Conservation (phyloP, 495 filamentous ascomycete genomes). For the Pyrenula aspistea region DNA sequence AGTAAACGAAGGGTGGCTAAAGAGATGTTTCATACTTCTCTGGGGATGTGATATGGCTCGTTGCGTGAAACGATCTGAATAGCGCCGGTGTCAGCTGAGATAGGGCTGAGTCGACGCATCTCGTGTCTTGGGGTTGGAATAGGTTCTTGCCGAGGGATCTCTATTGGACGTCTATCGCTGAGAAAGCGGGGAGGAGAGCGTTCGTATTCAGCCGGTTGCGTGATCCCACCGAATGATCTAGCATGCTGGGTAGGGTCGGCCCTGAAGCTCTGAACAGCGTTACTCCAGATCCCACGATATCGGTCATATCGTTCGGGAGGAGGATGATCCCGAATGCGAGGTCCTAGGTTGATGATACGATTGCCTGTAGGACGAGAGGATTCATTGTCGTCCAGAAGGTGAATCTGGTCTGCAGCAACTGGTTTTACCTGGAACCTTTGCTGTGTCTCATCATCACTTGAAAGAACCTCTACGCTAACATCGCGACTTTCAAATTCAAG, state of each 20-base stretch:
- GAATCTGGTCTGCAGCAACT: neutral
- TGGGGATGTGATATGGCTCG: neutral
- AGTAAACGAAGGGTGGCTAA: too few relatives aligned
- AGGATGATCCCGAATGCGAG: neutral
- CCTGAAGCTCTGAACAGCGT: neutral
- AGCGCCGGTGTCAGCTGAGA: neutral
- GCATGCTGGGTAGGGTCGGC: neutral
- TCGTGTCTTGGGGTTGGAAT: neutral
- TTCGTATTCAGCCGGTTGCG: neutral
- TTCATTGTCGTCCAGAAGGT: neutral
- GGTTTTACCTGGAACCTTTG: neutral
- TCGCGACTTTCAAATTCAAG: constrained; percentile 16
- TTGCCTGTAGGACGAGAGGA: neutral
- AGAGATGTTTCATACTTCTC: neutral
- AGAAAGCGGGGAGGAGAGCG: neutral
- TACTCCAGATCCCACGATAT: neutral
- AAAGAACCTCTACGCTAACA: constrained; percentile 26
- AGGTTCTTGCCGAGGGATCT: neutral
- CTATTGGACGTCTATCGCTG: neutral
- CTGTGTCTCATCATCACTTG: constrained; percentile 17
- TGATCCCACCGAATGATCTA: neutral
- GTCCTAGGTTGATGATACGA: neutral
- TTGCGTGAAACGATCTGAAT: neutral
- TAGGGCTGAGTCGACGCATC: neutral
- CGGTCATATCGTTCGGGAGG: neutral